These are phyloP conservation scores for Yarrowia sp. DNA, from an alignment of 805 yeast species.

Conservation along the genomic window DNA sequence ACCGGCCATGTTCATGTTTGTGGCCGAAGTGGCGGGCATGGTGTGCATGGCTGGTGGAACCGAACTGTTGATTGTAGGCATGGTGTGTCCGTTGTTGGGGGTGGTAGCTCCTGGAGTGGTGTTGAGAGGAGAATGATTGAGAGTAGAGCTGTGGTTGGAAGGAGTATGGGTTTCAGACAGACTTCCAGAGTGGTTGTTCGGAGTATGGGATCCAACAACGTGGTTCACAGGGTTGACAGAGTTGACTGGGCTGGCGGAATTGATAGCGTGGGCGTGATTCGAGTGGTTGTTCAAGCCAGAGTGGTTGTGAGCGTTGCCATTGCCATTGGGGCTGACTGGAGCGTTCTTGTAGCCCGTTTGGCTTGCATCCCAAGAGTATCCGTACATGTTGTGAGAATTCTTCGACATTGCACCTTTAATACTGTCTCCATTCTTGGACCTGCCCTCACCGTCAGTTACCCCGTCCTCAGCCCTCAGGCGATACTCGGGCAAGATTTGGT, in stretches of 20 bases:
- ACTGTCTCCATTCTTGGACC: conserved; percentile 22
- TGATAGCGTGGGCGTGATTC: background rate
- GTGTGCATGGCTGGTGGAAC: conserved; percentile 24
- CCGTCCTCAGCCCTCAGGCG: conserved; percentile 26
- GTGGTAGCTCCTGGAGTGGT: conserved; percentile 4
- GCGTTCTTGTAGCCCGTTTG: conserved; percentile 16
- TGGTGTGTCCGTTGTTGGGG: conserved; percentile 12
- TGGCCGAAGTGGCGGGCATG: conserved; percentile 1
- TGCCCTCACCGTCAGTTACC: conserved; percentile 26
- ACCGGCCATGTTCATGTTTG: conserved; percentile 8
- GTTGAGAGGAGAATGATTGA: conserved; percentile 19
- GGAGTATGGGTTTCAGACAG: conserved; percentile 7
- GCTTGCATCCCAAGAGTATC: conserved; percentile 21
- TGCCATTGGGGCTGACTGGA: conserved; percentile 17
- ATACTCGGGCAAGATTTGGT: conserved; percentile 25
- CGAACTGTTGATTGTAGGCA: conserved; percentile 23
- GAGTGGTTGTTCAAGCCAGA: conserved; percentile 1
- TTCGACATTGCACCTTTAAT: conserved; percentile 24
- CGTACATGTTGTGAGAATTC: conserved; percentile 21
- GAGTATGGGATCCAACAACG: background rate
- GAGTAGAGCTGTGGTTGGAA: background rate
- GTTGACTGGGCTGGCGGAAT: background rate
- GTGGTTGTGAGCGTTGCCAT: background rate
- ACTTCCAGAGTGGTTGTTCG: background rate
- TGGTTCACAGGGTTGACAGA: conserved; percentile 7